Percentiles rank a stretch among this genome's conserved stretches.
These are phyloP conservation scores for Colletotrichum eleusines DNA, from an alignment of 2,329 filamentous ascomycete genomes.

Conservation along the genomic window DNA sequence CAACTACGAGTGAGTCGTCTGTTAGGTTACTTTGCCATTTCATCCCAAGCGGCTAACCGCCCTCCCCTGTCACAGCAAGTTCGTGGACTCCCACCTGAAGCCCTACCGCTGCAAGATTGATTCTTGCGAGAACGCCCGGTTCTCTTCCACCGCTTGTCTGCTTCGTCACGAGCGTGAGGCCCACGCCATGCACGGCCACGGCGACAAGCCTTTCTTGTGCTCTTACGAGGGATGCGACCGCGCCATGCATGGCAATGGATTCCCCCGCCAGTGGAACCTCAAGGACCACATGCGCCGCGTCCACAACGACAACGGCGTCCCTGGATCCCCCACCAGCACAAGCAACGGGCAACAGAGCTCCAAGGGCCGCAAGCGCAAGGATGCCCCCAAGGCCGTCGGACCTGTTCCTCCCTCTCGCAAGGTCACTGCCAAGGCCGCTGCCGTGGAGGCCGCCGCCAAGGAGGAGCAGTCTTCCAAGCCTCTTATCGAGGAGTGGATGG, in stretches of 20 bases:
- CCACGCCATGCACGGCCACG: constrained; percentile 94
- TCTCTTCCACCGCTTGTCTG: constrained; percentile 94
- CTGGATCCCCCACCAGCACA: constrained; percentile 54
- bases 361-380: constrained; percentile 71
- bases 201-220: constrained; percentile 92
- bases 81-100: constrained; percentile 95
- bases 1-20: constrained; percentile 89
- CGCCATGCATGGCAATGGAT: constrained; percentile 84
- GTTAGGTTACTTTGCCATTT: constrained; percentile 1
- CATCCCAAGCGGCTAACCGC: constrained; percentile 44
- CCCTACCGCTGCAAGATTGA: constrained; percentile 93
- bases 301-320: constrained; percentile 73
- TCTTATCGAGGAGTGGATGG: constrained; percentile 67
- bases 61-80: constrained; percentile 75
- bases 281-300: constrained; percentile 98
- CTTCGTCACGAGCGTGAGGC: constrained; percentile 96
- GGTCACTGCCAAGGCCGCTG: constrained; percentile 58
- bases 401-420: constrained; percentile 59
- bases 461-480: constrained; percentile 54
- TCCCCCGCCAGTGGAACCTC: constrained; percentile 95
- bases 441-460: constrained; percentile 50
- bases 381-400: constrained; percentile 56
- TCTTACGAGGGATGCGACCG: constrained; percentile 89
- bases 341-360: constrained; percentile 50
- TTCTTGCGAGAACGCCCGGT: constrained; percentile 85